Evolutionary conservation across 208 protist species (phyloP), one percentile per base, ranked within the genome.

Genomic region (Leishmania aethiopica): DNA sequence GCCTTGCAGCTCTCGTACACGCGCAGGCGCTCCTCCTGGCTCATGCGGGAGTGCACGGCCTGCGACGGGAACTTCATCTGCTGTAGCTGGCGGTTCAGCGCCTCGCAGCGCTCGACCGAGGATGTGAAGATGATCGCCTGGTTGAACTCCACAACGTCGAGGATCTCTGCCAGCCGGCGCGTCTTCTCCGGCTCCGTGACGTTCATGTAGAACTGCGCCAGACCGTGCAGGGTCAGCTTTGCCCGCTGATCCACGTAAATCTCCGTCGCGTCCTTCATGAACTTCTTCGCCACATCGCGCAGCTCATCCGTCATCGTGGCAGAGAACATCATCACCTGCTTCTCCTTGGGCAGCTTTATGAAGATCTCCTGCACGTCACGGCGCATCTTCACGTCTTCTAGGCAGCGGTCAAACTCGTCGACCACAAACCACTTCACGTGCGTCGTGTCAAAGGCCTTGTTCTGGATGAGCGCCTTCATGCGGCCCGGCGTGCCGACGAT

Each of bases 301-400:
- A 99, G 94, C 35, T 99, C 96, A 59, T 99, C 93, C 47, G 94
- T 93, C 84, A 99, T 98, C 59, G 99, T 99, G 25, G 99, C 99
- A 22, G 99, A 99, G 93, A 99, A 99, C 97, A 99, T 99, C 98
- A 99, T 99, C 76, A 99, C 98, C 94, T 99, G 99, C 92, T 99
- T 99, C 78, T 98, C 89, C 82, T 98, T 93, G 51, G 99, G 99
- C 32, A 98, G 98, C 60, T 93, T 87, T 57, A 98, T 96, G 90
- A 99, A 99, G 84, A 99, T 99, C 69, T 98, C 90, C 91, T 99
- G 98, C 69, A 99, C 98, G 76, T 99, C 97, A 59, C 93, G 91
- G 86, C 99, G 98, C 96, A 98, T 98, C 82, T 97, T 96, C 57
- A 97, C 79, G 73, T 97, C 91, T 66, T 99, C 98, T 62, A 99